A percentile compares a stretch with the other conserved stretches of the same genome.
These are phyloP conservation scores for Solanum tarapatanum DNA, from an alignment of 257 asterid genomes.

Conservation along the genomic window DNA sequence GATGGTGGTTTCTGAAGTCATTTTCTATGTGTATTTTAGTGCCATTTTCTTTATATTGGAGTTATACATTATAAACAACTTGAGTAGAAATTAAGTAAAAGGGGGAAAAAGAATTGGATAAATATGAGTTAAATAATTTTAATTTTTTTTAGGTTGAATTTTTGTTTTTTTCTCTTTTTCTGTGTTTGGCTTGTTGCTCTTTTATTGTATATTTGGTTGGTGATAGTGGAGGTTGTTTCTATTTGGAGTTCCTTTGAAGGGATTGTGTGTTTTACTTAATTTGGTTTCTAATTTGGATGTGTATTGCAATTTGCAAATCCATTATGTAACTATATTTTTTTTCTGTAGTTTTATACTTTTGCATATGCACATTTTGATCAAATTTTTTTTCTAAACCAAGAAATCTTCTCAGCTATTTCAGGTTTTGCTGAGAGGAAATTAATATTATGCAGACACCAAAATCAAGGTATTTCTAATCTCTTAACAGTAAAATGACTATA, in stretches of 20 bases:
- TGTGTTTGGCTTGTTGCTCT: constrained; percentile 9
- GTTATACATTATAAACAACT: constrained; percentile 16
- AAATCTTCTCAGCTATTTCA: too few relatives aligned
- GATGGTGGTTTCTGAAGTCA: neutral
- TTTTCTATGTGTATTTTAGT: neutral
- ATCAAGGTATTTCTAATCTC: constrained; percentile 35
- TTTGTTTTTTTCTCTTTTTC: neutral
- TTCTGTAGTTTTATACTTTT: constrained; percentile 12
- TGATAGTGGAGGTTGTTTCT: constrained; percentile 83
- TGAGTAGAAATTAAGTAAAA: constrained; percentile 53
- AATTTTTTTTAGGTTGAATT: constrained; percentile 3
- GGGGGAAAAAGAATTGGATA: constrained; percentile 12
- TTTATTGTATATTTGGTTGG: constrained; percentile 47
- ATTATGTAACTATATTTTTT: constrained; percentile 5
- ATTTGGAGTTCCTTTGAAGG: constrained; percentile 68
- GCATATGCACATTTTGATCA: neutral
- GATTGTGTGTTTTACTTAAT: constrained; percentile 20
- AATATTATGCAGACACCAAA: too few relatives aligned
- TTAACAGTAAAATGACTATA: neutral
- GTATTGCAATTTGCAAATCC: constrained; percentile 24
- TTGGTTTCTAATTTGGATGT: constrained; percentile 18
- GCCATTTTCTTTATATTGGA: neutral
- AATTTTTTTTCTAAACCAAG: constrained; percentile 10
- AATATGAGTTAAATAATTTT: constrained; percentile 24
- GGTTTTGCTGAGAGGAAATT: too few relatives aligned